These are phyloP conservation scores for Ophiostoma piceae DNA, from an alignment of 2,329 filamentous ascomycete genomes.

Conservation along the genomic window DNA sequence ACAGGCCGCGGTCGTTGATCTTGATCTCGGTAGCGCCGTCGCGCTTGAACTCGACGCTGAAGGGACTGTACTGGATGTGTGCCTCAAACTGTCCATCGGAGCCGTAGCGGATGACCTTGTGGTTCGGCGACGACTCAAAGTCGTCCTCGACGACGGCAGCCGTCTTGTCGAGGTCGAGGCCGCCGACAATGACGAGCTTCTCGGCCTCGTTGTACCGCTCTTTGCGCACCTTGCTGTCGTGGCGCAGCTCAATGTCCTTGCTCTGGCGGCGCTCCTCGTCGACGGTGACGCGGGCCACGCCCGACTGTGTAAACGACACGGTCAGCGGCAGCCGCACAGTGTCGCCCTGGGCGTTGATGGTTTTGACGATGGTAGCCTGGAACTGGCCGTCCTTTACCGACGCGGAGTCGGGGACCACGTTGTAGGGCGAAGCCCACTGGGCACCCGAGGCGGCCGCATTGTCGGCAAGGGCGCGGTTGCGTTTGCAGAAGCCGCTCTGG, in stretches of 20 bases:
- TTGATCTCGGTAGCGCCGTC: conserved; percentile 77
- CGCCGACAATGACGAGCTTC: conserved; percentile 80
- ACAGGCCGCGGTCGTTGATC: conserved; percentile 79
- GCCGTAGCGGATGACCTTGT: conserved; percentile 62
- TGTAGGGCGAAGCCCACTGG: conserved; percentile 75
- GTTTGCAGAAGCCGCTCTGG: conserved; percentile 95
- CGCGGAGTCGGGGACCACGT: conserved; percentile 64
- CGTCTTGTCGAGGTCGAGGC: conserved; percentile 64
- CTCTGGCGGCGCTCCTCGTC: conserved; percentile 89
- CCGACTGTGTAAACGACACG: conserved; percentile 83
- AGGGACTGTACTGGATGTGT: conserved; percentile 75
- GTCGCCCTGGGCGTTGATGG: conserved; percentile 58
- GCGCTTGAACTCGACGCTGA: conserved; percentile 78
- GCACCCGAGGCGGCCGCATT: conserved; percentile 58
- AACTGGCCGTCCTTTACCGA: conserved; percentile 75
- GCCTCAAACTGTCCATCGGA: conserved; percentile 71
- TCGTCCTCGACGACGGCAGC: conserved; percentile 69
- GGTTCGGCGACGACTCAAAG: conserved; percentile 46
- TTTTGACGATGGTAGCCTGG: conserved; percentile 76
- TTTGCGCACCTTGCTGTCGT: conserved; percentile 78
- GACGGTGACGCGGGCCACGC: conserved; percentile 77
- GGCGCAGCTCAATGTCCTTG: conserved; percentile 79
- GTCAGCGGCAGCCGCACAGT: conserved; percentile 75
- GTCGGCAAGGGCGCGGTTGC: conserved; percentile 87
- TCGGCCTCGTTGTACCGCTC: conserved; percentile 91